Base-by-base conservation (phyloP, 2,329 filamentous ascomycete genomes). In the Atkinsonella texensis region DNA sequence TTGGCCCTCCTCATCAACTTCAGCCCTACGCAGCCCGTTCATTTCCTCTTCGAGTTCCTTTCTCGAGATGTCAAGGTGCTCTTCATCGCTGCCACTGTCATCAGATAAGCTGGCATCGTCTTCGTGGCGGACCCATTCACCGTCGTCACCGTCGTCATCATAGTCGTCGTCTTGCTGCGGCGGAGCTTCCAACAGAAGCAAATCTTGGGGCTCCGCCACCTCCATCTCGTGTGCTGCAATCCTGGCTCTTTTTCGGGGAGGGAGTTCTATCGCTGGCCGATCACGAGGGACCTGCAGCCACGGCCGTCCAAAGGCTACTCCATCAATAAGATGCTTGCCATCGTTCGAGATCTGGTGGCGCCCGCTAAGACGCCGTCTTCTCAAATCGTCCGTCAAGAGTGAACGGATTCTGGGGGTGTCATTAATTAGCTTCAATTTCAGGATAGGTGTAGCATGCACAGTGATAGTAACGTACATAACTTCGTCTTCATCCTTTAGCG, bases 401-500 rank as follows among this genome's bases (percentile, higher is more conserved):
- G 88, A 83, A 48, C 89, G 85, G 57, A 96, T 89, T 48, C 86
- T 90, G 46, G 7, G 9, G 10, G 28, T 23, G 28, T 8, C 4
- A 28, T 28, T 28, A 28, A 28, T 28, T 8, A 28, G 28, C 28
- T 28, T 28, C 28, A 28, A 28, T 28, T 6, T 8, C 28, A 28
- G 7, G 7, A 7, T 28, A 1, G 28, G 4, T 28, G 4, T 28
- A 28, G 28, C 28, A 28, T 8, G 5, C 7, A 28, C 7, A 28
- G 7, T n/a, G 20, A 11, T 5, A 33, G 17, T n/a, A n/a, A 74
- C 83, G 60, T 71, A 89, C 85, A 86, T 74, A 52, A 96, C 79
- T 65, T 90, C 81, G 60, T 96, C 90, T 51, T 93, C 89, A 49
- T 91, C 84, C 58, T 87, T 85, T 53, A 95, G 71, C 10, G 93